Base-by-base conservation (phyloP, 345 rosid genomes). In the Moricandia moricandioides region DNA sequence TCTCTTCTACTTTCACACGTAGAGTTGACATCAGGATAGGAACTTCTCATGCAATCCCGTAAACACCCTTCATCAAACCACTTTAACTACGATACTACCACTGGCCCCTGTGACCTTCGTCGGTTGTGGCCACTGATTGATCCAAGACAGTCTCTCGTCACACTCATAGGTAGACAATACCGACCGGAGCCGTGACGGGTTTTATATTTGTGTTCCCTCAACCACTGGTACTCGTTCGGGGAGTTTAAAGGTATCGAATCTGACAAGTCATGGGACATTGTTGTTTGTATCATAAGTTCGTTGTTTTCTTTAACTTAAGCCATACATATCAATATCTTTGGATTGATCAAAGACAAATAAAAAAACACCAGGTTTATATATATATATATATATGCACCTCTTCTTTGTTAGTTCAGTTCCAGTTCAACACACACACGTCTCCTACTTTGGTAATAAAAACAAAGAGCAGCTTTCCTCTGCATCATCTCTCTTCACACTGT, bases 11-110 rank as follows among this genome's bases (percentile, higher is more conserved):
- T 39, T 60, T 78, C 78, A 43, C 78, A 79, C 82, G 82, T 70
- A 78, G 87, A 70, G 89, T 88, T 85, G 82, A 84, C 89, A 75
- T 83, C 88, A 79, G 76, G 69, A 78, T 34, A 52, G 68, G 55
- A 78, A 66, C 76, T 21, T 59, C 47, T 58, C 70, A 10, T 31
- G 24, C 40, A 24, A 30, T 55, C 21, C 65, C 81, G 52, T 39
- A 72, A 62, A 40, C 17, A 78, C 78, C 81, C 74, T 78, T 11
- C 0, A 0, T 18, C 1, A 5, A 21, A 1, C 65, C 26, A 21
- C 14, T 12, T 45, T 73, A 69, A 74, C 76, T 45, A 71, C 89
- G 24, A 69, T 18, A 56, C 33, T 77, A 68, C 82, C 82, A 63
- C 10, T 57, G 62, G 69, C 74, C 71, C 13, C 39, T 60, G 4